phyloP scores from a whole-genome alignment of 495 filamentous ascomycete species.

The Aspergillus sparsus region DNA sequence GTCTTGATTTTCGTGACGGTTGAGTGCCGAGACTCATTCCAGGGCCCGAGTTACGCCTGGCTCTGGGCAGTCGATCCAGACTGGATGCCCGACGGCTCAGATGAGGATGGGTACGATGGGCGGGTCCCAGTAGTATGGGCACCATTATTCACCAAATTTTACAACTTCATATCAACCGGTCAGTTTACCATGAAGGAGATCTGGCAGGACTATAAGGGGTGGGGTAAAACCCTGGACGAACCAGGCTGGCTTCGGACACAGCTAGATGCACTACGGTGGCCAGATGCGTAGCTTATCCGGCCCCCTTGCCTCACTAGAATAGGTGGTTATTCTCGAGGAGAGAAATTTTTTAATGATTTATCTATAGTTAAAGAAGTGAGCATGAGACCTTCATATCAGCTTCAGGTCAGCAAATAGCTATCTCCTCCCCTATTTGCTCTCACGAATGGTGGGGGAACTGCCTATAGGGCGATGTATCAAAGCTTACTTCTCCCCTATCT shows the following conservation, averaged over 20 bases:
- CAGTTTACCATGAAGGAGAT: conserved; percentile 4
- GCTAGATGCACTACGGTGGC: neutral
- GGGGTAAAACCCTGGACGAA: neutral
- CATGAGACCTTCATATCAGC: no score
- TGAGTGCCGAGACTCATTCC: neutral
- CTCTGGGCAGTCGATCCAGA: conserved; percentile 9
- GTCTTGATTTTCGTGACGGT: neutral
- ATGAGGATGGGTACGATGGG: conserved; percentile 10
- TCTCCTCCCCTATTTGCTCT: no score
- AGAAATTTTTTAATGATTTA: no score
- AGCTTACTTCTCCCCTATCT: no score
- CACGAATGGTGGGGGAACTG: no score
- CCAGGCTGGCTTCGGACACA: neutral
- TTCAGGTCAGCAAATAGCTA: no score
- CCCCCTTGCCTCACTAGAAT: no score
- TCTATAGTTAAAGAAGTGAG: no score
- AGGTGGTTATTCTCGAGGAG: no score
- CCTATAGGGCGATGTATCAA: no score
- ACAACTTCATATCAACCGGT: conserved; percentile 4
- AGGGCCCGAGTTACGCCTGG: neutral
- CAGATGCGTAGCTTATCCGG: neutral
- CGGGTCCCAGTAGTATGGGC: neutral
- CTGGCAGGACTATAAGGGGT: neutral
- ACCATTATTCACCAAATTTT: neutral
- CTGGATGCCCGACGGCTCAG: neutral